phyloP scores from a whole-genome alignment of 2,329 filamentous ascomycete species.

The Epichloe brachyelytri region DNA sequence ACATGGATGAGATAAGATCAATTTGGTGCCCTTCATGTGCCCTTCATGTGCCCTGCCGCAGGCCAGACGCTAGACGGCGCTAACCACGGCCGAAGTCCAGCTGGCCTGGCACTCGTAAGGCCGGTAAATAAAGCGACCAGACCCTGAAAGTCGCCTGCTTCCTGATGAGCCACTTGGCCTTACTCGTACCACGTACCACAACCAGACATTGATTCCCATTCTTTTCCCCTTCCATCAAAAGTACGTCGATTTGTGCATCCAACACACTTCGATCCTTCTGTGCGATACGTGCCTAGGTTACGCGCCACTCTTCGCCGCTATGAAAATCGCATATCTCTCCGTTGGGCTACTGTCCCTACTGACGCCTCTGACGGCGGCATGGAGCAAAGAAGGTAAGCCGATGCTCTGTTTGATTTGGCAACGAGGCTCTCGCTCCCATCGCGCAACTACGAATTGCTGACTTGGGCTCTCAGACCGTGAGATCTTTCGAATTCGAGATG shows the following conservation, averaged over 20 bases:
- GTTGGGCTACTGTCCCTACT: conserved; percentile 58
- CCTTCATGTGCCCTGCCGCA: too few species aligned
- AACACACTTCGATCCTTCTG: neutral
- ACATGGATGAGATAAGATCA: too few species aligned
- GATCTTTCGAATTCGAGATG: conserved; percentile 91
- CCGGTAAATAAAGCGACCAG: neutral
- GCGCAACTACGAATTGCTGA: neutral
- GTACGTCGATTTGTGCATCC: conserved; percentile 3
- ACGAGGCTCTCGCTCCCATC: neutral
- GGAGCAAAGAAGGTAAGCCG: conserved; percentile 68
- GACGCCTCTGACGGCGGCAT: conserved; percentile 56
- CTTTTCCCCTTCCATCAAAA: neutral
- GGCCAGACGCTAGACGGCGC: too few species aligned
- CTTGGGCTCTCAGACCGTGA: conserved; percentile 63
- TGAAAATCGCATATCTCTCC: conserved; percentile 58
- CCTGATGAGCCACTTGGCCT: conserved; percentile 8
- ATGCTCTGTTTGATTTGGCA: neutral
- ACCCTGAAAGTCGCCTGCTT: conserved; percentile 1
- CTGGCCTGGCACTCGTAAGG: too few species aligned
- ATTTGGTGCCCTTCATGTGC: too few species aligned
- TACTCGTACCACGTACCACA: conserved; percentile 1
- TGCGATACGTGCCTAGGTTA: neutral
- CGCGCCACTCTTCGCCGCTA: conserved; percentile 21
- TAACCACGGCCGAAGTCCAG: too few species aligned
- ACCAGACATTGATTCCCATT: neutral